phyloP scores from a whole-genome alignment of 495 filamentous ascomycete species.

The Daldinia vernicosa region DNA sequence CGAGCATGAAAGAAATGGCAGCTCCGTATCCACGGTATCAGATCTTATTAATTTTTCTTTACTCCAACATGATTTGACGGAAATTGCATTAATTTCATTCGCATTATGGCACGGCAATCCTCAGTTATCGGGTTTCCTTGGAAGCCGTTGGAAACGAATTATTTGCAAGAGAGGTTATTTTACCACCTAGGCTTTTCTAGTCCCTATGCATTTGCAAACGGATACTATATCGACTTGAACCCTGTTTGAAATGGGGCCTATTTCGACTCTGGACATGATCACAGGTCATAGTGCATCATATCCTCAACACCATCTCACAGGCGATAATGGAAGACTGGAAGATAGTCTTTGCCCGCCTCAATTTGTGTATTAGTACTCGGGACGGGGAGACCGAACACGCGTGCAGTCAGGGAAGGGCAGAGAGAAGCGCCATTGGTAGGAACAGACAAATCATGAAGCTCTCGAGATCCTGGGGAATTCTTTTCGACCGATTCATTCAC shows the following conservation, averaged over 20 bases:
- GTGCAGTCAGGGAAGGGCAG: neutral
- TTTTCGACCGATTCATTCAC: slow-evolving; percentile 5
- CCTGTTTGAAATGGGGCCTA: neutral
- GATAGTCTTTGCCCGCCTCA: neutral
- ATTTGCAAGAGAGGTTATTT: neutral
- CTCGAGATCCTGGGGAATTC: neutral
- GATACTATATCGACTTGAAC: neutral
- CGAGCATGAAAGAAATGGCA: slow-evolving; percentile 7
- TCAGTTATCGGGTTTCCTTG: neutral
- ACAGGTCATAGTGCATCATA: slow-evolving; percentile 32
- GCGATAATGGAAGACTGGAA: slow-evolving; percentile 10
- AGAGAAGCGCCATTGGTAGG: neutral
- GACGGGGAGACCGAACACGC: neutral
- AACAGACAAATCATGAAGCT: slow-evolving; percentile 4
- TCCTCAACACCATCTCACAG: neutral
- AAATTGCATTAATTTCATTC: neutral
- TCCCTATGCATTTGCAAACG: slow-evolving; percentile 1
- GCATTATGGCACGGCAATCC: neutral
- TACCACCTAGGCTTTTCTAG: neutral
- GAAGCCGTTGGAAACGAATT: neutral
- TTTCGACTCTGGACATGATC: slow-evolving; percentile 11
- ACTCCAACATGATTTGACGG: neutral
- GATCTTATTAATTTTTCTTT: slow-evolving; percentile 3
- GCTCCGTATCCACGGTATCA: slow-evolving; percentile 6
- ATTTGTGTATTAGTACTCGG: slow-evolving; percentile 20